Percentiles rank a stretch among this genome's conserved stretches.
Evolutionary conservation across 2,329 filamentous ascomycete genomes (phyloP).

Genomic region (Talaromyces verruculosus): DNA sequence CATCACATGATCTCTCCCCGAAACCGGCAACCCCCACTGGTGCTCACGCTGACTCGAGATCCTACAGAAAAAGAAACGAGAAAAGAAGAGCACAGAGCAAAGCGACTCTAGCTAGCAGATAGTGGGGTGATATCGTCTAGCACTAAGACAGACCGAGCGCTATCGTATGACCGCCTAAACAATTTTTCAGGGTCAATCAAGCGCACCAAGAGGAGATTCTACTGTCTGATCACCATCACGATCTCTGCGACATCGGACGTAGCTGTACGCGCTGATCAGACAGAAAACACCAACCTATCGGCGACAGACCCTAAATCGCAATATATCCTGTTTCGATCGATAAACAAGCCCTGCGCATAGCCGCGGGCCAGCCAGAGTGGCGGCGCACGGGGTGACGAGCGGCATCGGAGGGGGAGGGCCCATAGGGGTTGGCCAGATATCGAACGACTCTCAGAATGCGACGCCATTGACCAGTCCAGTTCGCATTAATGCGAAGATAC

Average conservation of each 20-base stretch:
- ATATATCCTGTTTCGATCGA: constrained; percentile 11
- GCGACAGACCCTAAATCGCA: background rate
- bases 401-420: constrained; percentile 38
- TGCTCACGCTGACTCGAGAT: background rate
- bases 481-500: constrained; percentile 4
- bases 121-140: background rate
- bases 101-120: background rate
- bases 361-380: constrained; percentile 36
- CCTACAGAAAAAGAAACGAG: background rate
- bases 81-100: background rate
- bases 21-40: constrained; percentile 18
- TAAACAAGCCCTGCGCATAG: constrained; percentile 16
- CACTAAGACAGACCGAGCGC: background rate
- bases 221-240: background rate
- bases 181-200: background rate
- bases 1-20: constrained; percentile 14
- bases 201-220: background rate
- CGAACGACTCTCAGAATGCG: constrained; percentile 36
- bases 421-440: constrained; percentile 26
- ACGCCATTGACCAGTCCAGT: constrained; percentile 36
- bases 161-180: background rate
- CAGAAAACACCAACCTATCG: constrained; percentile 7
- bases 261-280: constrained; percentile 10
- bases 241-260: constrained; percentile 22
- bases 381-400: constrained; percentile 35